Conservation (phyloP, 179 eudicot genomes). For the Beta macrorhiza region DNA sequence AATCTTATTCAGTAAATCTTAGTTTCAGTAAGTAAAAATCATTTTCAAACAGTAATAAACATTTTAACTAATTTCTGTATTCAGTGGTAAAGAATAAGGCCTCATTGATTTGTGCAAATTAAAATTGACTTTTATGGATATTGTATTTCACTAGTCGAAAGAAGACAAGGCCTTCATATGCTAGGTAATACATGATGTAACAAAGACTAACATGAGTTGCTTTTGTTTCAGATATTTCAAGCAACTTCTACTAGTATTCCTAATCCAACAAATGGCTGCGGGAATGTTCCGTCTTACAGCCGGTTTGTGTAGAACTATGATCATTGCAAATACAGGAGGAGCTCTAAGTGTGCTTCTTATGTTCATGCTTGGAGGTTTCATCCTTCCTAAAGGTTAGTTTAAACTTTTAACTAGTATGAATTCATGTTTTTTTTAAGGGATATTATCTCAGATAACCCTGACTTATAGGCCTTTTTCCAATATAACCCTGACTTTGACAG, state of each 20-base stretch:
- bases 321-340: slow-evolving; percentile 88
- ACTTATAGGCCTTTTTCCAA: no score
- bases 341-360: slow-evolving; percentile 61
- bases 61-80: no score
- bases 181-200: background rate
- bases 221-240: slow-evolving; percentile 67
- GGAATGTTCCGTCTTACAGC: slow-evolving; percentile 84
- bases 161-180: background rate
- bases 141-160: no score
- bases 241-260: slow-evolving; percentile 68
- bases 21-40: no score
- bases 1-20: no score
- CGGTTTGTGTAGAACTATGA: slow-evolving; percentile 79
- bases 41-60: no score
- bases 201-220: background rate
- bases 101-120: no score
- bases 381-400: slow-evolving; percentile 75
- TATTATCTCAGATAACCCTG: no score
- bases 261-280: slow-evolving; percentile 93
- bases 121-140: no score
- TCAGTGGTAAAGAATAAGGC: no score
- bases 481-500: no score
- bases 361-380: slow-evolving; percentile 92
- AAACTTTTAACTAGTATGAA: background rate
- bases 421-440: background rate